Base-by-base conservation (phyloP, 1,284 basidiomycete species). In the Ceratobasidium theobromae region DNA sequence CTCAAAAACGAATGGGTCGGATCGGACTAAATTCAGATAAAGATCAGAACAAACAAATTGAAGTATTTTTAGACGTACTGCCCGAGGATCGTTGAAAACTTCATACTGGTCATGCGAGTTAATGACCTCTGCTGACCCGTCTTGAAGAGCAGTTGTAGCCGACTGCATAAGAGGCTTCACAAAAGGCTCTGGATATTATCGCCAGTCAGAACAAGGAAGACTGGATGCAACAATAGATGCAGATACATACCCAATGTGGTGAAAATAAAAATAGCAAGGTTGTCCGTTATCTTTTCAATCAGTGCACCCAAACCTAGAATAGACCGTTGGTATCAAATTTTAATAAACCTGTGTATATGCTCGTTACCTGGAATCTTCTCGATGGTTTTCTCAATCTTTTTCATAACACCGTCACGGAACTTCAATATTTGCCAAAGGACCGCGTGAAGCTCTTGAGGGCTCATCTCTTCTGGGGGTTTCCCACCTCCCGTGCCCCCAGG, bases 401-500 rank as follows among this genome's bases (percentile, higher is more conserved):
- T 96, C 75, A 87, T 85, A 18, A 89, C 85, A 85, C 83, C 84
- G 77, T 98, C 95, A 55, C 93, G 82, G 77, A 95, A 95, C 49
- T 82, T 86, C 72, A 97, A 77, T 11, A 97, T 86, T 76, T 91
- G 85, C 93, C 93, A 96, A 14, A 96, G 77, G 2, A 86, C 85
- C 1, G 84, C 78, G 76, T 95, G 89, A 68, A 96, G 74, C 76
- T 97, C 93, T 75, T 95, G 91, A 1, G 95, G 93, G 64, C 79
- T 86, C 93, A 97, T 92, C 46, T 89, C 84, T 69, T 88, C 84
- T 0, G 89, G 89, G 53, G 81, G 80, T 74, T 88, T 86, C 1
- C 84, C 85, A 11, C 81, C 79, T 16, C 79, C 77, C 9, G 75
- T 72, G 9, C 81, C 80, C 0, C 82, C 84, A 2, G 84, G 71